Base-by-base conservation (phyloP, 805 yeast species). In the Saturnispora besseyi region DNA sequence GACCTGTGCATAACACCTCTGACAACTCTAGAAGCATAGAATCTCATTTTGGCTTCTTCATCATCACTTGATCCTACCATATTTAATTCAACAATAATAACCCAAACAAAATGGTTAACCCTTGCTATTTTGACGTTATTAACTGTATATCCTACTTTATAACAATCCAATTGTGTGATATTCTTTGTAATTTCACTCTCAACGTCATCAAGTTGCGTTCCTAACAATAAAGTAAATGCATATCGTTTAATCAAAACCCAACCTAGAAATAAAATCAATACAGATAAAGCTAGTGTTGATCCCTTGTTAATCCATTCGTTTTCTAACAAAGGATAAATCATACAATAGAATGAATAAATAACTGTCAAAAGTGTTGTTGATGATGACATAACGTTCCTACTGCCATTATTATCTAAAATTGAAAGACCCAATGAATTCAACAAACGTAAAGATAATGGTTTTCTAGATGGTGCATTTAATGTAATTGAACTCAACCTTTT, bases 51-150 rank as follows among this genome's bases (percentile, higher is more conserved):
- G 1, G 78, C 63, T 61, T 84, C 91, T 43, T 84, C 89, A 49
- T 83, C 87, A 53, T 78, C 78, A 4, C 84, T 77, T 1, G 82
- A 85, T n/a, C 90, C 90, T 44, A 68, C 64, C 84, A 85, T 79
- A 21, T 62, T 64, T 3, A 85, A 55, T 49, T 69, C 73, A 15
- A 82, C 53, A 3, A 87, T 74, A 2, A 82, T 77, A 24, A 85
- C 72, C 56, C 73, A 79, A 4, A 82, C 65, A 51, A 74, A 75
- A 59, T 79, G 78, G 60, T 81, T 84, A 36, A 83, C 81, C 55
- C 82, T 79, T 3, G 84, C 73, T 6, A 85, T 66, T 46, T 77
- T 68, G 8, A 84, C 69, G 57, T 62, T 70, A 12, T 74, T 70
- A 13, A 84, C 60, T 6, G 61, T 59, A 57, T 80, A 82, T 5